These are phyloP conservation scores for Agrocybe chaxingu DNA, from an alignment of 768 basidiomycete species.

Conservation along the genomic window DNA sequence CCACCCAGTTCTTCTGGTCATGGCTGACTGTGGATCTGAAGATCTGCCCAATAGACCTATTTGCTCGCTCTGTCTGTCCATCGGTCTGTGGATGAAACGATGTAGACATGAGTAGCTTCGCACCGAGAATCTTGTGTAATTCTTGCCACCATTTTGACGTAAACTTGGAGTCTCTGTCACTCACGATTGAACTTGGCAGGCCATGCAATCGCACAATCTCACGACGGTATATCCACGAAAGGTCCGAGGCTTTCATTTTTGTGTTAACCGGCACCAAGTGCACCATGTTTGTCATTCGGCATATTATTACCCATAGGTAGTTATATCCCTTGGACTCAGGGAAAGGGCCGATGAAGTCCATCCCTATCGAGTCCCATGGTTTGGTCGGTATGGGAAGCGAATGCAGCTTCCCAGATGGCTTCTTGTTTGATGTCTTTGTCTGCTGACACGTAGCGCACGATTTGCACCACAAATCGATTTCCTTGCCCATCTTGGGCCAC, in stretches of 20 bases:
- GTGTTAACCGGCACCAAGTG: slow-evolving; percentile 27
- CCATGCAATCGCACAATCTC: slow-evolving; percentile 29
- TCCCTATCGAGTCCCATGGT: slow-evolving; percentile 34
- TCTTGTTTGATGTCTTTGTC: slow-evolving; percentile 14
- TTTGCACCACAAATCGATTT: slow-evolving; percentile 18
- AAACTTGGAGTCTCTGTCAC: slow-evolving; percentile 26
- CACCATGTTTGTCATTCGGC: slow-evolving; percentile 26
- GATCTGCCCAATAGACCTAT: slow-evolving; percentile 27
- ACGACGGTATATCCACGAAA: slow-evolving; percentile 25
- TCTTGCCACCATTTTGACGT: slow-evolving; percentile 19
- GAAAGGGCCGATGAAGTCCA: slow-evolving; percentile 38
- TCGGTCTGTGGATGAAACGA: slow-evolving; percentile 42
- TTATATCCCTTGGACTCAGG: slow-evolving; percentile 23
- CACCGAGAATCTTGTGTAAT: slow-evolving; percentile 22
- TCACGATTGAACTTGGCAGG: slow-evolving; percentile 24
- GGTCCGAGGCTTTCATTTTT: slow-evolving; percentile 18
- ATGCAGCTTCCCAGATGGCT: not conserved
- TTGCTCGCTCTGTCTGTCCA: slow-evolving; percentile 26
- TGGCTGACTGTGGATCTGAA: slow-evolving; percentile 18
- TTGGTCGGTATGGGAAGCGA: slow-evolving; percentile 21
- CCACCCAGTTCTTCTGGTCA: slow-evolving; percentile 30
- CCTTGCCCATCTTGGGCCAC: slow-evolving; percentile 24
- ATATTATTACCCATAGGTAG: slow-evolving; percentile 29
- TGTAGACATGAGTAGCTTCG: slow-evolving; percentile 29
- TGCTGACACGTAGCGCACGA: slow-evolving; percentile 20